Evolutionary conservation across 176 grass and related monocot genomes (phyloP).

Genomic region (Cymbopogon citratus): DNA sequence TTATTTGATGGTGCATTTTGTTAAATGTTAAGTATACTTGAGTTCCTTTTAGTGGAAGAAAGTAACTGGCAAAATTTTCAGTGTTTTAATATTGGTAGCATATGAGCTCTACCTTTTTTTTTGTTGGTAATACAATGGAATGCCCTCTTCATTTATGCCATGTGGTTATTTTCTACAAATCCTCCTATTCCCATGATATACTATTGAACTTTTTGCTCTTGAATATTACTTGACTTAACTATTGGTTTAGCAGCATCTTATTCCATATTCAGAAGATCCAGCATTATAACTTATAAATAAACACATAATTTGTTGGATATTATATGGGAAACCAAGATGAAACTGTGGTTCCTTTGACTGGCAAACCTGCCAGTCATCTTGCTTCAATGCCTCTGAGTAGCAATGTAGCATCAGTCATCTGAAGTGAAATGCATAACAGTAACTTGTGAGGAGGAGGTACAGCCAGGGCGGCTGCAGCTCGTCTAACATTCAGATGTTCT

Average conservation of each 20-base stretch:
- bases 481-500: no score
- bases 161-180: background rate
- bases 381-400: background rate
- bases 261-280: conserved; percentile 1
- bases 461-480: no score
- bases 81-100: conserved; percentile 7
- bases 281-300: background rate
- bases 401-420: background rate
- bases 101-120: conserved; percentile 2
- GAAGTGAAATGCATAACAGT: background rate
- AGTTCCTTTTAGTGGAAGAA: conserved; percentile 14
- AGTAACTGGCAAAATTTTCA: background rate
- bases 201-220: background rate
- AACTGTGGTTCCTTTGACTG: background rate
- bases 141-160: background rate
- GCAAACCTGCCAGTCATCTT: background rate
- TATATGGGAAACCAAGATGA: conserved; percentile 17
- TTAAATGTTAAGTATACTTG: background rate
- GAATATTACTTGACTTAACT: background rate
- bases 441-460: no score
- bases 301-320: background rate
- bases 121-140: background rate
- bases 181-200: background rate
- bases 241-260: background rate
- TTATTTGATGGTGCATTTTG: conserved; percentile 14